Base-by-base conservation (phyloP, 108 stramenopile species). In the Skeletonema grethae region DNA sequence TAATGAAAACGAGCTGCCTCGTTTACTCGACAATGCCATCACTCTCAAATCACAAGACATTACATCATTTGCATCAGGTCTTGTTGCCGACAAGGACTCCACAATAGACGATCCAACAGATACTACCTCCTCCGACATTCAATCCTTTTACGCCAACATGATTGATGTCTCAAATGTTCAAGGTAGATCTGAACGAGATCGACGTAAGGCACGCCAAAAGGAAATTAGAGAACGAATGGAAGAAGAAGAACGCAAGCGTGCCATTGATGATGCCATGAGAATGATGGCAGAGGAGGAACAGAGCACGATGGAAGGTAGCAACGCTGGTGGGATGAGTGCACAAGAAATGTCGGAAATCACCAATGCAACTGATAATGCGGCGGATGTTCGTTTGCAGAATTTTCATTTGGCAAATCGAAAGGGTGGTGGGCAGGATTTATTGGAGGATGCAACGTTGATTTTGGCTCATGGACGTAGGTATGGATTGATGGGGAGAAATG, bases 401-500 rank as follows among this genome's bases (percentile, higher is more conserved):
- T 87, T 87, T 57, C 75, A 85, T 50, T 59, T 87, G 41, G 41
- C 79, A 0, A 82, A 87, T 65, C 70, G 73, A 24, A 74, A 76
- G 12, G 90, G 90, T 22, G 86, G 87, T 18, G 90, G 91, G 35
- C 28, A 73, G 39, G 78, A 85, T 41, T 75, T 96, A 10, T 73
- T 96, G 68, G 61, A 83, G 68, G 85, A 90, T 73, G 91, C 91
- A 7, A 65, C 76, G n/a, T 77, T 91, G 38, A 89, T 79, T 2
- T 61, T 96, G 12, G 82, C 84, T 8, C 46, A 70, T 34, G 90
- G 90, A 16, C 74, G 89, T 8, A 63, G 92, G 28, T 97, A 97
- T 76, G 96, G 96, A 20, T 67, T 97, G 31, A 90, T 97, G 69
- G 96, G 97, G 7, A 67, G 88, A 9, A 97, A 97, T 77, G 96